These are phyloP conservation scores for Stachybotrys elegans DNA, from an alignment of 2,329 filamentous ascomycete species.

Conservation along the genomic window DNA sequence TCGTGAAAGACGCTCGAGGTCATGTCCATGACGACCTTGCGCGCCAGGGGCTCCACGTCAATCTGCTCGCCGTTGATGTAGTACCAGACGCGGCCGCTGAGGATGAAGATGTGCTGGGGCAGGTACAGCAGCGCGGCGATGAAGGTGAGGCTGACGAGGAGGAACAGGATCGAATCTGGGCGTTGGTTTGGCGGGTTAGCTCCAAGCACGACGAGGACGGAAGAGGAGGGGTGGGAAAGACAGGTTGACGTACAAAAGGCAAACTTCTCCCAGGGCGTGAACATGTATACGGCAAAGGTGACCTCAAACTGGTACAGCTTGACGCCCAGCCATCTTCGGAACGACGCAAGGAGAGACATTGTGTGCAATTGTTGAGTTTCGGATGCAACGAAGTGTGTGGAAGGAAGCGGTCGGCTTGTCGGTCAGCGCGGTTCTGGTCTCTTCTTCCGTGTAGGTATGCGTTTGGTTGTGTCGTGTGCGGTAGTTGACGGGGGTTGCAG, in stretches of 20 bases:
- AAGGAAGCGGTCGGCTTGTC: too few relatives aligned
- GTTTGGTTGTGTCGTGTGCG: too few relatives aligned
- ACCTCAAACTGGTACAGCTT: constrained; percentile 99
- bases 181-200: not conserved
- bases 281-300: constrained; percentile 94
- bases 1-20: constrained; percentile 23
- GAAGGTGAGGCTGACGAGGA: constrained; percentile 78
- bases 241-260: constrained; percentile 72
- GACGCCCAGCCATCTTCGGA: constrained; percentile 82
- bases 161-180: constrained; percentile 90
- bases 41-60: constrained; percentile 34
- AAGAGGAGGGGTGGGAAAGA: not conserved
- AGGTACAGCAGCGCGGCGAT: constrained; percentile 90
- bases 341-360: constrained; percentile 38
- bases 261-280: constrained; percentile 92
- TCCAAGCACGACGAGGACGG: not conserved
- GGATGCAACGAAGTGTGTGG: too few relatives aligned
- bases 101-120: constrained; percentile 79
- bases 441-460: too few relatives aligned
- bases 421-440: too few relatives aligned
- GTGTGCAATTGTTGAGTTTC: too few relatives aligned
- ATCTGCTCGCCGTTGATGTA: constrained; percentile 82
- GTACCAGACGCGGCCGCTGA: constrained; percentile 84
- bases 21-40: constrained; percentile 25
- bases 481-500: too few relatives aligned